Percentiles rank a stretch among this genome's conserved stretches.
phyloP scores from a whole-genome alignment of 352 stramenopile species.

The Globisporangium apiculatum region DNA sequence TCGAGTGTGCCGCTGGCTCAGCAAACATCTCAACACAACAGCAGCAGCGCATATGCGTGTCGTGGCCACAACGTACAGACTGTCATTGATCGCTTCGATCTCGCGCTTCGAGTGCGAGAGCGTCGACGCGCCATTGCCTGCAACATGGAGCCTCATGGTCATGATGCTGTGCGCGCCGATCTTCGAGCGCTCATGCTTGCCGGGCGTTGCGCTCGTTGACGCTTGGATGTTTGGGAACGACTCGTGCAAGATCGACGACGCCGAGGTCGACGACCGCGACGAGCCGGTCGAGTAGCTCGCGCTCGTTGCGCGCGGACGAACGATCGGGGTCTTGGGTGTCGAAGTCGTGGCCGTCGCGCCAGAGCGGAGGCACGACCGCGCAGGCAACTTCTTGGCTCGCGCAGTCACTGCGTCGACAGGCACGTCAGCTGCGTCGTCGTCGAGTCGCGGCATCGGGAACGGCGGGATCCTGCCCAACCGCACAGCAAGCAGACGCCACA shows the following conservation, averaged over 20 bases:
- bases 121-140: constrained; percentile 33
- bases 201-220: constrained; percentile 63
- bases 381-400: not conserved
- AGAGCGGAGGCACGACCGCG: constrained; percentile 10
- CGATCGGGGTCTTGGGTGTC: constrained; percentile 18
- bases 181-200: constrained; percentile 56
- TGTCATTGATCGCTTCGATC: constrained; percentile 82
- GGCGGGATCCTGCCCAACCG: constrained; percentile 38
- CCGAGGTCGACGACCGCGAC: constrained; percentile 8
- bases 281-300: constrained; percentile 28
- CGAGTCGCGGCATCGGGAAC: constrained; percentile 33
- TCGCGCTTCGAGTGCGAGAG: constrained; percentile 47
- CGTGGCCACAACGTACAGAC: constrained; percentile 30
- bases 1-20: not conserved
- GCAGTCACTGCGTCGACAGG: not conserved
- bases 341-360: not conserved
- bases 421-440: constrained; percentile 8
- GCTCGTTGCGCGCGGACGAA: constrained; percentile 11
- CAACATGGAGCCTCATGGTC: constrained; percentile 70
- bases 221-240: constrained; percentile 80
- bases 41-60: no score
- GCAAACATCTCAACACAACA: not conserved
- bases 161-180: constrained; percentile 55
- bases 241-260: constrained; percentile 20
- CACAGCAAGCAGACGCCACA: not conserved